Conservation (phyloP, 768 basidiomycete genomes). For the Pulveroboletus frians region DNA sequence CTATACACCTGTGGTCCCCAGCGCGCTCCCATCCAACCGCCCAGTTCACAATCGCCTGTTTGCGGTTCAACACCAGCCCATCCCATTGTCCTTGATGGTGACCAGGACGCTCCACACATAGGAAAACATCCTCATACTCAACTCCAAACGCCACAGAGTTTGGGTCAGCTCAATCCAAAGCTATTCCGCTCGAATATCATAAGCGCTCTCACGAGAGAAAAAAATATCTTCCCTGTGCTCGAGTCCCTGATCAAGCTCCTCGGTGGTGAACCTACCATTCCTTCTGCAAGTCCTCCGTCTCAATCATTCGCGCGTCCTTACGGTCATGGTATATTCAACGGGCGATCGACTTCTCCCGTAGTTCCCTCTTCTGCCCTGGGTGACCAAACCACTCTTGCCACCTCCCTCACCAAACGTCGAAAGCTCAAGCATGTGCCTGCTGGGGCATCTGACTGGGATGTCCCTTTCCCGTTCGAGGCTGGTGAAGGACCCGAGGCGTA, state of each 20-base stretch:
- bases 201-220: constrained; percentile 53
- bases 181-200: constrained; percentile 55
- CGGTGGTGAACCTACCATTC: constrained; percentile 30
- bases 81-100: constrained; percentile 70
- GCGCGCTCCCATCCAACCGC: constrained; percentile 29
- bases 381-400: not conserved
- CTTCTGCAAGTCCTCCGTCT: constrained; percentile 1
- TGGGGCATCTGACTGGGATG: constrained; percentile 77
- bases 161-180: constrained; percentile 35
- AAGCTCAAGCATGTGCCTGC: constrained; percentile 67
- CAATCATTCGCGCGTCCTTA: constrained; percentile 21
- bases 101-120: constrained; percentile 30
- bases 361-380: not conserved
- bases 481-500: constrained; percentile 73
- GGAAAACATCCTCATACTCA: constrained; percentile 7
- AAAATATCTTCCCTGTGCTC: constrained; percentile 62
- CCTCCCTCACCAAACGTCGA: constrained; percentile 48
- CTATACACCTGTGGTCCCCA: constrained; percentile 10
- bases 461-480: constrained; percentile 68
- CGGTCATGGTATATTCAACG: constrained; percentile 6
- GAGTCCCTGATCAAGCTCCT: constrained; percentile 58
- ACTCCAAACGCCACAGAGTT: constrained; percentile 11
- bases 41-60: constrained; percentile 31
- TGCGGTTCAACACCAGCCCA: constrained; percentile 54
- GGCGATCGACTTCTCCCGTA: not conserved